phyloP scores from a whole-genome alignment of 495 filamentous ascomycete species.

The Penicillium waksmanii region DNA sequence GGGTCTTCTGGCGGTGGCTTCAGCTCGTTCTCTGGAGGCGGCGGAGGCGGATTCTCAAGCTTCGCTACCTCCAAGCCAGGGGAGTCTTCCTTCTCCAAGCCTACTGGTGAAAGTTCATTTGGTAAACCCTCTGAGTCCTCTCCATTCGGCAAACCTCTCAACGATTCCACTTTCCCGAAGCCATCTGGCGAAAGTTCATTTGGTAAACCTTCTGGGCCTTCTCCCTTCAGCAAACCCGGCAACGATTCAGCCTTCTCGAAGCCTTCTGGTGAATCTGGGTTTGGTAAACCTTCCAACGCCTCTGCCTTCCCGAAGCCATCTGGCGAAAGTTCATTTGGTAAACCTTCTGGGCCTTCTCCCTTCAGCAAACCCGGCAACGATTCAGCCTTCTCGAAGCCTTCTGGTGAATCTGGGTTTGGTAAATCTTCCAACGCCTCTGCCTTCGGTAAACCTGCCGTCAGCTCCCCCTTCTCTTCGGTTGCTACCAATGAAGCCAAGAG shows the following conservation, averaged over 20 bases:
- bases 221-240: slow-evolving; percentile 8
- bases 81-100: slow-evolving; percentile 35
- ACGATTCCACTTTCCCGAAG: slow-evolving; percentile 34
- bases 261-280: slow-evolving; percentile 20
- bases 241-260: slow-evolving; percentile 35
- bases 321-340: slow-evolving; percentile 18
- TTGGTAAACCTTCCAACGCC: slow-evolving; percentile 7
- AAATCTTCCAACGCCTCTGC: slow-evolving; percentile 12
- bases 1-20: slow-evolving; percentile 42
- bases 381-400: slow-evolving; percentile 34
- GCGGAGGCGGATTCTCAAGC: slow-evolving; percentile 40
- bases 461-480: not conserved
- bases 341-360: slow-evolving; percentile 12
- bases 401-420: slow-evolving; percentile 17
- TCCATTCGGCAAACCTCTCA: slow-evolving; percentile 8
- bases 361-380: slow-evolving; percentile 13
- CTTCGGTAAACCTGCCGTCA: slow-evolving; percentile 5
- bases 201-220: slow-evolving; percentile 13
- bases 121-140: slow-evolving; percentile 14
- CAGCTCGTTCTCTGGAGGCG: slow-evolving; percentile 35
- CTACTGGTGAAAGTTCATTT: slow-evolving; percentile 20
- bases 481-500: not conserved
- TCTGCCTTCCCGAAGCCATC: slow-evolving; percentile 34
- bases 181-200: slow-evolving; percentile 20
- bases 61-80: slow-evolving; percentile 37